These are phyloP conservation scores for Aschersonia sp. DNA, from an alignment of 2,329 filamentous ascomycete species.

Conservation along the genomic window DNA sequence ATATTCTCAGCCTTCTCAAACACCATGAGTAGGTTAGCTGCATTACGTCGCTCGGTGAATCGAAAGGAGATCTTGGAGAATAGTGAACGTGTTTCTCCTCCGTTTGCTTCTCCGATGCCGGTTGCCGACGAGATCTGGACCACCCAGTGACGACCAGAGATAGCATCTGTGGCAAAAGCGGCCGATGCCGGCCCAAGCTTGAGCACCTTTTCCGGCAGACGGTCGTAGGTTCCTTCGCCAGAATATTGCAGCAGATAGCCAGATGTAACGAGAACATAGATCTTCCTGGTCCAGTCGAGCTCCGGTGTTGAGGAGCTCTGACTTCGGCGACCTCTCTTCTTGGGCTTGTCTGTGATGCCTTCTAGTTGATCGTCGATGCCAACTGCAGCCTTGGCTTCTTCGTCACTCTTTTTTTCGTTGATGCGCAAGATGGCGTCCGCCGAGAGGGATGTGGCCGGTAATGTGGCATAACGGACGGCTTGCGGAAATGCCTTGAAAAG, in stretches of 20 bases:
- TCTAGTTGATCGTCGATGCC: neutral
- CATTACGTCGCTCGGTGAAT: conserved; percentile 34
- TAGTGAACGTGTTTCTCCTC: conserved; percentile 42
- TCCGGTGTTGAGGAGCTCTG: conserved; percentile 24
- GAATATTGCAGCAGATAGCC: conserved; percentile 64
- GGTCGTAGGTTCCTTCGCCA: conserved; percentile 53
- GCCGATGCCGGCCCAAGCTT: conserved; percentile 61
- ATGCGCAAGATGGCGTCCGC: conserved; percentile 54
- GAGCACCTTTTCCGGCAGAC: conserved; percentile 59
- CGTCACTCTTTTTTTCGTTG: conserved; percentile 30
- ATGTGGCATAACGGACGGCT: conserved; percentile 57
- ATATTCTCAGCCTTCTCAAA: conserved; percentile 60
- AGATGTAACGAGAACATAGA: conserved; percentile 56
- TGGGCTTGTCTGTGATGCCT: conserved; percentile 20
- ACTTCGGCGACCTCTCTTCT: conserved; percentile 32
- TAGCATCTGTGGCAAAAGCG: conserved; percentile 66
- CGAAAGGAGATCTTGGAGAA: conserved; percentile 51
- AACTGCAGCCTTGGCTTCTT: conserved; percentile 1
- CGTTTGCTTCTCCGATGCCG: conserved; percentile 38
- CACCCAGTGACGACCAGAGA: conserved; percentile 69
- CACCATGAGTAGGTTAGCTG: conserved; percentile 54
- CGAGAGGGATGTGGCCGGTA: conserved; percentile 52
- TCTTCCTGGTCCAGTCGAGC: conserved; percentile 55
- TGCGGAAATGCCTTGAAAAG: conserved; percentile 82
- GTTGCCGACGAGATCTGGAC: conserved; percentile 57